Percentiles rank a stretch among this genome's conserved stretches.
These are phyloP conservation scores for Russula lepida DNA, from an alignment of 768 basidiomycete species.

Conservation along the genomic window DNA sequence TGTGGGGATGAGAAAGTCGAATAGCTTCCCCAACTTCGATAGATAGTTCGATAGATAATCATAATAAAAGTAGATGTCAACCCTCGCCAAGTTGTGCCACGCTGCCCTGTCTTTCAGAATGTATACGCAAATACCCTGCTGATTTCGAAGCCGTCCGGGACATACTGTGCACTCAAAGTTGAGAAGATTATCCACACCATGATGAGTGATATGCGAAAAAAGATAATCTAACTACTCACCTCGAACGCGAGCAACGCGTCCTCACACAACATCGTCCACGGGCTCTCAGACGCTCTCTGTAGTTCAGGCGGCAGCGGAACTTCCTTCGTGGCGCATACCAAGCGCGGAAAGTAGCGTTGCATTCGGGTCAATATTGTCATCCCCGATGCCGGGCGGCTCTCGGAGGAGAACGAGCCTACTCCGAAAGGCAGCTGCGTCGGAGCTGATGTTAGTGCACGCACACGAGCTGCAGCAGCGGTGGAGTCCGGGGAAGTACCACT, in stretches of 20 bases:
- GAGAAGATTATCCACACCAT: background rate
- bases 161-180: background rate
- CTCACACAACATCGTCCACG: conserved; percentile 14
- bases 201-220: background rate
- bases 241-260: conserved; percentile 16
- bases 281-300: background rate
- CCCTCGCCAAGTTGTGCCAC: background rate
- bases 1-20: background rate
- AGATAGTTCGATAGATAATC: background rate
- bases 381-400: background rate
- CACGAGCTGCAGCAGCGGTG: background rate
- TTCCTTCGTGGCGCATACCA: conserved; percentile 3
- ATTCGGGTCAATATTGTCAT: too few relatives aligned
- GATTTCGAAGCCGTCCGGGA: conserved; percentile 10
- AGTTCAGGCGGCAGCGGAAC: conserved; percentile 6
- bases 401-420: background rate
- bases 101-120: background rate
- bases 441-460: background rate
- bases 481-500: too few relatives aligned
- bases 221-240: background rate
- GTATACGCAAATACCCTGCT: conserved; percentile 12
- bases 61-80: background rate
- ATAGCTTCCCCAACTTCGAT: too few relatives aligned
- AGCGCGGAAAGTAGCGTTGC: background rate
- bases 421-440: background rate